These are phyloP conservation scores for Melampsora larici-populina DNA, from an alignment of 1,284 basidiomycete genomes.

Conservation along the genomic window DNA sequence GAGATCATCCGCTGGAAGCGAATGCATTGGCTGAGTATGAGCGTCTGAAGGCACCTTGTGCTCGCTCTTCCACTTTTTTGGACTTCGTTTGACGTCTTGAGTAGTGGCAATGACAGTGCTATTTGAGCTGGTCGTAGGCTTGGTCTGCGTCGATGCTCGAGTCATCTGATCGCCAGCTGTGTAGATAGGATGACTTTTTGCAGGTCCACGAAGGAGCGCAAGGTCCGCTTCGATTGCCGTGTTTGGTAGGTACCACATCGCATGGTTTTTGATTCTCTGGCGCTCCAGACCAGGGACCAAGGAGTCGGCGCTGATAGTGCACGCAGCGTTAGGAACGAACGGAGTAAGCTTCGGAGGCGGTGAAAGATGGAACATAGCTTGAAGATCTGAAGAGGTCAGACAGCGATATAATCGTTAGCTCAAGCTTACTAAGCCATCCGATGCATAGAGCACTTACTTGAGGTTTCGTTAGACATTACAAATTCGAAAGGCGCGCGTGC, in stretches of 20 bases:
- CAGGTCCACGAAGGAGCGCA: neutral
- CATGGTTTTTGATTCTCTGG: neutral
- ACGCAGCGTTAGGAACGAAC: neutral
- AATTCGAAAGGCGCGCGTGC: slow-evolving; percentile 38
- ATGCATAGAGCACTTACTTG: slow-evolving; percentile 9
- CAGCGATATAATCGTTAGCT: neutral
- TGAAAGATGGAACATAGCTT: slow-evolving; percentile 37
- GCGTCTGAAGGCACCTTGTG: neutral
- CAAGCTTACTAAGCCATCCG: neutral
- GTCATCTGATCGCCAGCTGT: neutral
- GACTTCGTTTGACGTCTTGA: neutral
- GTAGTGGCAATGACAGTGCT: neutral
- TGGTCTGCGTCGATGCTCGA: neutral
- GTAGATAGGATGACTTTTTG: neutral
- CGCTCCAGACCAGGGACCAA: neutral
- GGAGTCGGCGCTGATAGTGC: neutral
- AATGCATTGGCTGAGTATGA: neutral
- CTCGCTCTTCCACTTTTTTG: neutral
- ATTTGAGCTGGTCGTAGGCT: neutral
- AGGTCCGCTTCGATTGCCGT: neutral
- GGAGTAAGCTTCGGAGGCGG: slow-evolving; percentile 11
- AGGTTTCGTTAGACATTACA: slow-evolving; percentile 22
- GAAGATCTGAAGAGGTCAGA: slow-evolving; percentile 11
- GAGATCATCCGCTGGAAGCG: neutral
- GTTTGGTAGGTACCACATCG: neutral